A percentile compares a stretch with the other conserved stretches of the same genome.
Evolutionary conservation across 2,329 filamentous ascomycete genomes (phyloP).

Genomic region (Emericellopsis atlantica): DNA sequence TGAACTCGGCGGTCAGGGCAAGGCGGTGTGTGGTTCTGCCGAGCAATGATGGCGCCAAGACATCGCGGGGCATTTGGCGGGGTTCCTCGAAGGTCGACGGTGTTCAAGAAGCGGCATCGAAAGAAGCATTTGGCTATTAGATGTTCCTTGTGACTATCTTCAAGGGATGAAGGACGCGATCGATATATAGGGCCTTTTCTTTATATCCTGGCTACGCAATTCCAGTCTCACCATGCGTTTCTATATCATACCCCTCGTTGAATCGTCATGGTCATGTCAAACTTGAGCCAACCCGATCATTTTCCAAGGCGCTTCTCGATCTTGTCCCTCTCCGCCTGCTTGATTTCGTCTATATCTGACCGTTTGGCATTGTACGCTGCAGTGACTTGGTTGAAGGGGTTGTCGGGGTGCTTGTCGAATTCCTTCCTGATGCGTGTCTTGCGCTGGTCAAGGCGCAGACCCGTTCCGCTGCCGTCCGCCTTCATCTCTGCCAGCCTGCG

Average conservation of each 20-base stretch:
- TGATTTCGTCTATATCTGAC: conserved; percentile 61
- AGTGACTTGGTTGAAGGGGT: conserved; percentile 82
- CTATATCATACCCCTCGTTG: no score
- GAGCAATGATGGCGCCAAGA: neutral
- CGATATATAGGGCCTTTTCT: no score
- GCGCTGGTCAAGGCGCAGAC: conserved; percentile 71
- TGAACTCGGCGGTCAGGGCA: neutral
- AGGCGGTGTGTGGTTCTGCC: conserved; percentile 17
- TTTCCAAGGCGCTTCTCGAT: conserved; percentile 56
- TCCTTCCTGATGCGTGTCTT: conserved; percentile 78
- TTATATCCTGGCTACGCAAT: no score
- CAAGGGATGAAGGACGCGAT: no score
- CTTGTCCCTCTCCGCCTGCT: conserved; percentile 55
- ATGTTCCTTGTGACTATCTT: no score
- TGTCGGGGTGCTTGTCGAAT: conserved; percentile 89
- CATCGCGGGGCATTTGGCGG: conserved; percentile 1
- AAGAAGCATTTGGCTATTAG: no score
- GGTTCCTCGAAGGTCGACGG: neutral
- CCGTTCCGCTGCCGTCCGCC: conserved; percentile 57
- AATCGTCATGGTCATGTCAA: no score
- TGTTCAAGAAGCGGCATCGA: no score
- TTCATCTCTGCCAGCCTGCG: conserved; percentile 75
- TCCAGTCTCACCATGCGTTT: no score
- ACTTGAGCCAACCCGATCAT: conserved; percentile 5
- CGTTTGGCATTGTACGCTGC: conserved; percentile 65